phyloP scores from a whole-genome alignment of 495 filamentous ascomycete genomes.

The Penicillium samsonianum region DNA sequence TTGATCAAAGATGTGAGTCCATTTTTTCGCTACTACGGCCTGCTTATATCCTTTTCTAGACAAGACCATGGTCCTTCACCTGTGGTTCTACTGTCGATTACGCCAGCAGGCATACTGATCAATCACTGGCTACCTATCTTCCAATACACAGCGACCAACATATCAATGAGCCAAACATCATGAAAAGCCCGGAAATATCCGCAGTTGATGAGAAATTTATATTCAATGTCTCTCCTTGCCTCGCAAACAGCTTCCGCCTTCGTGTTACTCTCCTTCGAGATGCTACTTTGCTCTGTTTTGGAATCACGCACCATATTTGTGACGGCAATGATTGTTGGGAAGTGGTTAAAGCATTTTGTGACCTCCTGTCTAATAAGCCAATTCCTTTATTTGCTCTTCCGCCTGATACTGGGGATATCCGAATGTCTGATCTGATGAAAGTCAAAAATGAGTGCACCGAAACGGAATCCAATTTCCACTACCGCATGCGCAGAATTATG shows the following conservation, averaged over 20 bases:
- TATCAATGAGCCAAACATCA: not conserved
- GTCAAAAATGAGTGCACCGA: not conserved
- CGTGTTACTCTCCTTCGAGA: not conserved
- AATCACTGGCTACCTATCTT: not conserved
- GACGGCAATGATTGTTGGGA: not conserved
- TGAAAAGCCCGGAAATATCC: not conserved
- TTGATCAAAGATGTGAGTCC: not conserved
- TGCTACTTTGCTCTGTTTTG: conserved; percentile 2
- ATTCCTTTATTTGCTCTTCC: not conserved
- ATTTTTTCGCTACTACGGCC: not conserved
- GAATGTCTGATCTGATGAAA: not conserved
- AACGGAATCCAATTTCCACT: not conserved
- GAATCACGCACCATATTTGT: not conserved
- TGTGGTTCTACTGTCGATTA: not conserved
- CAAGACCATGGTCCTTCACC: not conserved
- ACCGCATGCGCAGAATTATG: not conserved
- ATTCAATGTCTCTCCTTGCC: not conserved
- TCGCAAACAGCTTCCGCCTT: not conserved
- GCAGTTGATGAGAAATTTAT: not conserved
- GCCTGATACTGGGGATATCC: not conserved
- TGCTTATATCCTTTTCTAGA: not conserved
- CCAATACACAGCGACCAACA: not conserved
- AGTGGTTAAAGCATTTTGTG: not conserved
- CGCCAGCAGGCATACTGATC: not conserved
- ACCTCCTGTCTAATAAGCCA: not conserved